A percentile compares a stretch with the other conserved stretches of the same genome.
These are phyloP conservation scores for Aspergillus wentii DNA, from an alignment of 495 filamentous ascomycete genomes.

Conservation along the genomic window DNA sequence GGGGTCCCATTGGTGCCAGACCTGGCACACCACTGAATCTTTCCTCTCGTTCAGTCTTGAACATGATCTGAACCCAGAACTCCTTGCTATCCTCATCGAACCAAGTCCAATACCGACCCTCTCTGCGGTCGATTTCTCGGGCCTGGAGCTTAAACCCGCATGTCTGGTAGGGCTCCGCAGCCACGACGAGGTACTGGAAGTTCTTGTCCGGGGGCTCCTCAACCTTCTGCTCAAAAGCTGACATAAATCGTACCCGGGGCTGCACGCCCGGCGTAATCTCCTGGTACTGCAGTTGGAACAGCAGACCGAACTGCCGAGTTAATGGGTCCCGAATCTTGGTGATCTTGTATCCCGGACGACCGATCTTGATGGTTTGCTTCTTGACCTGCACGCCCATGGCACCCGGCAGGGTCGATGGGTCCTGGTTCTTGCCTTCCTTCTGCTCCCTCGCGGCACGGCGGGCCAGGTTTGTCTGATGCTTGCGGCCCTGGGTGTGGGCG, in stretches of 20 bases:
- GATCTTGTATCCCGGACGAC: slow-evolving; percentile 95
- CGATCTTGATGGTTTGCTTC: slow-evolving; percentile 94
- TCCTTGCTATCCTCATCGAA: slow-evolving; percentile 96
- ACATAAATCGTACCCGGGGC: slow-evolving; percentile 94
- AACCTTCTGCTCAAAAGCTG: slow-evolving; percentile 90
- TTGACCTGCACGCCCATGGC: slow-evolving; percentile 78
- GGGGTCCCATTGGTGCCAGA: slow-evolving; percentile 54
- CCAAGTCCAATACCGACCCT: slow-evolving; percentile 85
- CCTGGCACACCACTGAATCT: slow-evolving; percentile 91
- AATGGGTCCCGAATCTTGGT: slow-evolving; percentile 90
- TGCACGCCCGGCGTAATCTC: slow-evolving; percentile 73
- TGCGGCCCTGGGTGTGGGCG: slow-evolving; percentile 96
- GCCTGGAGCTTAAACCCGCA: slow-evolving; percentile 96
- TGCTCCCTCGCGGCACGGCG: slow-evolving; percentile 90
- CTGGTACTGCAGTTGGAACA: slow-evolving; percentile 95
- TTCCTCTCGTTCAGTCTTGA: slow-evolving; percentile 98
- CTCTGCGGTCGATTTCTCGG: slow-evolving; percentile 83
- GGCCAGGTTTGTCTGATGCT: slow-evolving; percentile 99
- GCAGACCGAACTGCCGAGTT: slow-evolving; percentile 80
- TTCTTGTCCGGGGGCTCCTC: slow-evolving; percentile 92
- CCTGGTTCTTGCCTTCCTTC: slow-evolving; percentile 75
- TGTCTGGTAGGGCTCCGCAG: slow-evolving; percentile 97
- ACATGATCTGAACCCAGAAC: slow-evolving; percentile 98
- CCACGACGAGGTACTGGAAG: slow-evolving; percentile 92
- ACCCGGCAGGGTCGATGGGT: slow-evolving; percentile 62